Evolutionary conservation across 1,139 yeast genomes (phyloP), one percentile per base, ranked within the genome.

Genomic region (Kurtzmaniella quercitrusa): DNA sequence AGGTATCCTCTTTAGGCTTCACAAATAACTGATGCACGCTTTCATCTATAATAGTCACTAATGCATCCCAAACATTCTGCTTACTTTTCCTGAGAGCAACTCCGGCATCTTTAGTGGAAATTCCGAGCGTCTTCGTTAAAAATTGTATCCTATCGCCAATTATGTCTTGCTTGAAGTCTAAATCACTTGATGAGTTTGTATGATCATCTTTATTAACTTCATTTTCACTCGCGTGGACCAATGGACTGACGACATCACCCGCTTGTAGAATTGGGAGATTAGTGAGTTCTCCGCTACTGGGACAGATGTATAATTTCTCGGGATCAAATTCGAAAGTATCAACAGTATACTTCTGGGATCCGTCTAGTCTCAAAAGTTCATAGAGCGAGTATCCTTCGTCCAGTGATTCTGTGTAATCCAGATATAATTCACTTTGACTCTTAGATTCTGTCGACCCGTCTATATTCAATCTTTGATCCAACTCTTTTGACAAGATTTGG

Each of bases 271-370:
- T 19, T 17, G 37, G 37, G 15, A 34, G 19, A 20, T 19, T 18
- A 18, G 37, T 34, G 4, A 34, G n/a, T 17, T 11, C 26, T 18
- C 26, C 26, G 20, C 26, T 34, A 8, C 7, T 11, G 2, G 37
- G 37, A 19, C 22, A 19, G 19, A 18, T 11, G 16, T 34, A 34
- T 17, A 34, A n/a, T 12, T 12, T 19, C 8, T 34, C 26, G 2
- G 23, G 17, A 34, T 34, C 28, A 34, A 19, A 34, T n/a, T 34
- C 37, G 20, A 34, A 34, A 4, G 14, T 34, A 12, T 34, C 37
- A n/a, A 11, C 9, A 17, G 20, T 33, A 26, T 5, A 26, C n/a
- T 26, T 26, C 30, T 26, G 30, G 12, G 30, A 26, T 5, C 9
- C 30, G 30, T 26, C 30, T 12, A 26, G 12, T 9, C 30, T 26